Evolutionary conservation across 176 grass and related monocot species (phyloP).

Genomic region (Thalia dealbata): DNA sequence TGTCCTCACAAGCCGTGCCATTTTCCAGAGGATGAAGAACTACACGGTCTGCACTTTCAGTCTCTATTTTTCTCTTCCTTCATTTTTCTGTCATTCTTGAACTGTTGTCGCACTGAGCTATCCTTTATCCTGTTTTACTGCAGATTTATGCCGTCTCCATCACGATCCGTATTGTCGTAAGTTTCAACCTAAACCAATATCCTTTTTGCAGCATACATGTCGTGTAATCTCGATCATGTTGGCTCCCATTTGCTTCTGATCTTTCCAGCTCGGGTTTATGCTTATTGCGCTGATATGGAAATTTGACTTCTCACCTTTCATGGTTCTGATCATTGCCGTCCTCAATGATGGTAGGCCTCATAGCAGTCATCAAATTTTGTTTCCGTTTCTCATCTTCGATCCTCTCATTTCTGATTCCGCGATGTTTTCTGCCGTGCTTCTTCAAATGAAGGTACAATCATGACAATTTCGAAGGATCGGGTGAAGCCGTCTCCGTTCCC

Average conservation of each 20-base stretch:
- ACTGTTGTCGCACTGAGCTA: background rate
- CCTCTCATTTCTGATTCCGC: background rate
- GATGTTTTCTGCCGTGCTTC: background rate
- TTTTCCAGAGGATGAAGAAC: slow-evolving; percentile 99
- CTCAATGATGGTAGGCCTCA: slow-evolving; percentile 67
- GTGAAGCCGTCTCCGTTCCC: slow-evolving; percentile 80
- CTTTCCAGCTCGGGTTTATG: slow-evolving; percentile 82
- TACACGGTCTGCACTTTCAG: slow-evolving; percentile 49
- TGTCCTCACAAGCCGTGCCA: slow-evolving; percentile 80
- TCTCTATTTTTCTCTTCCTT: background rate
- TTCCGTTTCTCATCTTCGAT: background rate
- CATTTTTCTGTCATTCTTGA: background rate
- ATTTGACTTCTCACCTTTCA: slow-evolving; percentile 95
- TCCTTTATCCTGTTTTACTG: slow-evolving; percentile 11
- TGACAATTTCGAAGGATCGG: slow-evolving; percentile 94
- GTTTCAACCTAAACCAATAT: background rate
- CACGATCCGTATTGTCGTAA: slow-evolving; percentile 96
- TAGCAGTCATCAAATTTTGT: background rate
- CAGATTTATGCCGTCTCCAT: slow-evolving; percentile 96
- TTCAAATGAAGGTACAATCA: slow-evolving; percentile 60
- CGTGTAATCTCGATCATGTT: background rate
- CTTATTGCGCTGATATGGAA: slow-evolving; percentile 87
- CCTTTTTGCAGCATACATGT: background rate
- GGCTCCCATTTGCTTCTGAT: background rate
- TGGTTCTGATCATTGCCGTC: slow-evolving; percentile 92